Percentiles rank a stretch among this genome's conserved stretches.
Conservation (phyloP, 768 basidiomycete genomes). For the Sporobolomyces phaffii region DNA sequence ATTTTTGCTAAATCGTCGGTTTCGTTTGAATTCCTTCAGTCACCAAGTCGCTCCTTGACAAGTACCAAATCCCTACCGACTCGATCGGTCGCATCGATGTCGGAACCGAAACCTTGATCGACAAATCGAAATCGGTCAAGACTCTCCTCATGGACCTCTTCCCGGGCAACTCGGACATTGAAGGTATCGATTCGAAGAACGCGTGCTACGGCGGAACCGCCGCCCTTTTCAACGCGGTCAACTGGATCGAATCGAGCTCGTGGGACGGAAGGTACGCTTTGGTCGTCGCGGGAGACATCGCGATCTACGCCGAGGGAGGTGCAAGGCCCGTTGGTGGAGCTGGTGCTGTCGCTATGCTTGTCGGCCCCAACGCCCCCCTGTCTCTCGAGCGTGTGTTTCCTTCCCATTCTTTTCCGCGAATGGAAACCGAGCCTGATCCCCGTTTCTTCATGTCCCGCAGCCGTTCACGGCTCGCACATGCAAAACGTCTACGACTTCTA, state of each 20-base stretch:
- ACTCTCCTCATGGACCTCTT: conserved; percentile 98
- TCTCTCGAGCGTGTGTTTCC: conserved; percentile 79
- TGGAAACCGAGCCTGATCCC: neutral
- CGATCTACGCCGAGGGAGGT: conserved; percentile 91
- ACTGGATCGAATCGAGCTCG: conserved; percentile 92
- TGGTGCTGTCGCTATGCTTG: conserved; percentile 86
- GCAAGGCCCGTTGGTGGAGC: conserved; percentile 96
- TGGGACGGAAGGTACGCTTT: conserved; percentile 99
- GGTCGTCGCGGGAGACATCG: conserved; percentile 93
- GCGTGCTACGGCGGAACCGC: conserved; percentile 99
- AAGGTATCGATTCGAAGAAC: conserved; percentile 98
- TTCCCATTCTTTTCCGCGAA: neutral
- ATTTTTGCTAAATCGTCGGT: too few relatives aligned
- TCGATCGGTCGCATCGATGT: conserved; percentile 97
- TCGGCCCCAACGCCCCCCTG: conserved; percentile 92
- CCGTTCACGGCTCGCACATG: conserved; percentile 94
- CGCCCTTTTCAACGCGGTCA: conserved; percentile 95
- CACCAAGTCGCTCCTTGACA: conserved; percentile 79
- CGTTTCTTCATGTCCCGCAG: conserved; percentile 50
- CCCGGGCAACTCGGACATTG: conserved; percentile 87
- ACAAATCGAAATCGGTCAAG: conserved; percentile 98
- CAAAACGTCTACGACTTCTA: conserved; percentile 98
- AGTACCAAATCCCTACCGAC: conserved; percentile 90
- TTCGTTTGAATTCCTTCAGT: conserved; percentile 51
- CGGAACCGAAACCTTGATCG: conserved; percentile 97